phyloP scores from a whole-genome alignment of 176 grass and related monocot genomes.

The Calamus simplicifolius region DNA sequence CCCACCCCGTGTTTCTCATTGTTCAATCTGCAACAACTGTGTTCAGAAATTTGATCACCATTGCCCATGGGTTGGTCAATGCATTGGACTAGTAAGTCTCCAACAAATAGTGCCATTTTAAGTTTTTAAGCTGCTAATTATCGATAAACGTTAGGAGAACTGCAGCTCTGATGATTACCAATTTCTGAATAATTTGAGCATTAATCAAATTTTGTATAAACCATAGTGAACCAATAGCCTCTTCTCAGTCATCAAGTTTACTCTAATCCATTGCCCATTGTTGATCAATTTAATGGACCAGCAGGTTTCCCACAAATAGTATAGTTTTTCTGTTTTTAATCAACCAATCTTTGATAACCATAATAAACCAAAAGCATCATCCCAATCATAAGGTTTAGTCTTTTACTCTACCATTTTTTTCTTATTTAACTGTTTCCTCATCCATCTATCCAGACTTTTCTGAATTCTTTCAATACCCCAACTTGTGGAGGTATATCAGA shows the following conservation, averaged over 20 bases:
- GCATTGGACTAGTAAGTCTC: conserved; percentile 12
- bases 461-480: too few relatives aligned
- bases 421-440: background rate
- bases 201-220: too few relatives aligned
- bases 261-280: conserved; percentile 21
- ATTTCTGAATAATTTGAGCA: too few relatives aligned
- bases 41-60: conserved; percentile 9
- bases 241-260: background rate
- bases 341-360: too few relatives aligned
- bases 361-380: background rate
- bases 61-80: conserved; percentile 16
- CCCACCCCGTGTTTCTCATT: conserved; percentile 2
- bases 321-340: too few relatives aligned
- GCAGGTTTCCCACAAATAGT: conserved; percentile 19
- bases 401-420: background rate
- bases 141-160: too few relatives aligned
- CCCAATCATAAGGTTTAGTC: background rate
- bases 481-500: too few relatives aligned
- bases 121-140: too few relatives aligned
- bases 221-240: too few relatives aligned
- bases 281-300: conserved; percentile 58
- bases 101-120: too few relatives aligned
- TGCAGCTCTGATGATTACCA: too few relatives aligned
- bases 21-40: conserved; percentile 11
- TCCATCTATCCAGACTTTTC: background rate